Conservation (phyloP, 176 grass and related monocot species). For the Carex parvula region DNA sequence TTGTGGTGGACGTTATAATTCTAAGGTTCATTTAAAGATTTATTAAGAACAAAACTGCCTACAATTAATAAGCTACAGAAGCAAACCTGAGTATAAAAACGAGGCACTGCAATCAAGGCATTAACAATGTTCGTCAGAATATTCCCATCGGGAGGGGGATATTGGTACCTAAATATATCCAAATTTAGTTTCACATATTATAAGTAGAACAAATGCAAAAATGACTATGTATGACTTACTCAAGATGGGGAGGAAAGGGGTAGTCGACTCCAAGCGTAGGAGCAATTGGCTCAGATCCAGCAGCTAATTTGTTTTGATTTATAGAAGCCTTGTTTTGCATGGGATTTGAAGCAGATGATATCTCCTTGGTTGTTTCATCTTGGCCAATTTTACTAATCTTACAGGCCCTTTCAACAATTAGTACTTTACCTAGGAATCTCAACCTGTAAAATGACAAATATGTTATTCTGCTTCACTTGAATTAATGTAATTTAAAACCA, state of each 20-base stretch:
- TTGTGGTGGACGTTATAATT: background rate
- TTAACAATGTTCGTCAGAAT: constrained; percentile 95
- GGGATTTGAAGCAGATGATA: constrained; percentile 23
- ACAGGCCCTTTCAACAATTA: constrained; percentile 64
- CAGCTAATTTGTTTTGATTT: constrained; percentile 38
- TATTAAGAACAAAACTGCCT: background rate
- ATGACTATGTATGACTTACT: constrained; percentile 44
- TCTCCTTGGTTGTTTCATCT: constrained; percentile 39
- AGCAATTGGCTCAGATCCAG: constrained; percentile 58
- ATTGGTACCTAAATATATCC: constrained; percentile 61
- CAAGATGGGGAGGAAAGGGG: constrained; percentile 82
- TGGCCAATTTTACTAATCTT: constrained; percentile 37
- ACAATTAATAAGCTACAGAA: constrained; percentile 20
- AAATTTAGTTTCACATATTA: background rate
- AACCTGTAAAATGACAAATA: constrained; percentile 47
- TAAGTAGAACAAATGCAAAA: background rate
- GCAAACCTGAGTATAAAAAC: constrained; percentile 83
- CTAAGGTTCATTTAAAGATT: background rate
- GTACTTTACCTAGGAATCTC: constrained; percentile 79
- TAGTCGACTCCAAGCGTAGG: constrained; percentile 84
- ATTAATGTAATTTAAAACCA: background rate
- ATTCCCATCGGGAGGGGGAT: constrained; percentile 89
- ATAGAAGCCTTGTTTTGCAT: constrained; percentile 34
- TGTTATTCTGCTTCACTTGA: background rate
- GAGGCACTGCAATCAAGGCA: constrained; percentile 76